Conservation (phyloP, 192 early-diverging fungal species). For the Backusella parvicylindrica region DNA sequence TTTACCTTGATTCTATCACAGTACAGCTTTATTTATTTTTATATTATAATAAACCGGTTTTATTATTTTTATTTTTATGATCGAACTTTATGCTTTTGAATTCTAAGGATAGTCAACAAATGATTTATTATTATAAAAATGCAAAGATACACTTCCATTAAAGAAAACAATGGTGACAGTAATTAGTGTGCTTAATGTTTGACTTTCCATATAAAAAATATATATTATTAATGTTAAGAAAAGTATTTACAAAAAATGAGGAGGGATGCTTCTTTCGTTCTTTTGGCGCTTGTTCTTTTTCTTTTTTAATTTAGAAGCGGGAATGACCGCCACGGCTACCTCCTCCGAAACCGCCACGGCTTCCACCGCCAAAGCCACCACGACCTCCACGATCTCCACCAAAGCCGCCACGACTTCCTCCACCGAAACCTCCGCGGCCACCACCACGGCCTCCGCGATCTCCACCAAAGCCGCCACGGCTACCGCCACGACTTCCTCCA, state of each 20-base stretch:
- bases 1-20: neutral
- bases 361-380: neutral
- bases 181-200: neutral
- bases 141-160: neutral
- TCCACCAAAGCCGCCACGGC: constrained; percentile 52
- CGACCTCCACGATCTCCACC: too few species aligned
- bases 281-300: neutral
- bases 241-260: neutral
- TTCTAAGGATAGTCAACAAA: too few species aligned
- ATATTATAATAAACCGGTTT: neutral
- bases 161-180: neutral
- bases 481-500: neutral
- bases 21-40: neutral
- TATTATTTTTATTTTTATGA: neutral
- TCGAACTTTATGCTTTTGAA: too few species aligned
- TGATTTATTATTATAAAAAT: too few species aligned
- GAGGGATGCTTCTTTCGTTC: neutral
- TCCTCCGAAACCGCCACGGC: neutral
- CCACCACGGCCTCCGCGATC: constrained; percentile 17
- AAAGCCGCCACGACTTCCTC: neutral
- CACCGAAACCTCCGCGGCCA: neutral
- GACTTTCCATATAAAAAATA: neutral
- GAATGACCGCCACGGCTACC: neutral
- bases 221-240: constrained; percentile 1
- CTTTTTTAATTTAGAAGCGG: neutral